Evolutionary conservation across 306 rosid genomes (phyloP), one percentile per base, ranked within the genome.

Genomic region (Sindora glabra): DNA sequence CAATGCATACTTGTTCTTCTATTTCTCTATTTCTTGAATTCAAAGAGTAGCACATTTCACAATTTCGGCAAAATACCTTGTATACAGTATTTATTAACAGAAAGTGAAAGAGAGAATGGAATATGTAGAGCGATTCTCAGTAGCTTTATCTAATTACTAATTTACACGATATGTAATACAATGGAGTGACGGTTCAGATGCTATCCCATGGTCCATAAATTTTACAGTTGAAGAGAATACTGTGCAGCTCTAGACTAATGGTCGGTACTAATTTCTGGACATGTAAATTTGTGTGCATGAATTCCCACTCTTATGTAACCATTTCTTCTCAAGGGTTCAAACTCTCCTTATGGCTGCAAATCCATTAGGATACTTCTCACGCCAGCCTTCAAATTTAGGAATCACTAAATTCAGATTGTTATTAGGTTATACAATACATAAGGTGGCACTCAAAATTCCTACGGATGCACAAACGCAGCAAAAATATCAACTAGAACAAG

Each of bases 401-500:
- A 32, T 51, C 33, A 40, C 25, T 27, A 23, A 33, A 29, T 54
- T 54, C 45, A 34, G 18, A 54, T 17, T 54, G 12, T 29, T 27
- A 33, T 37, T 65, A 71, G 68, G 74, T 67, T 62, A 66, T 67
- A n/a, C 62, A 71, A 44, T 40, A 38, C 62, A 47, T 70, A 56
- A 16, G 16, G 59, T 40, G 66, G 33, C 34, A 66, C 66, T 14
- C 65, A 64, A 29, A 52, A 14, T 12, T 6, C 49, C 11, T 5
- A 42, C 10, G 3, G 86, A 42, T 66, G 81, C 74, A 83, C 56
- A 74, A 79, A 68, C 47, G 66, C 13, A 29, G 40, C 41, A 65
- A 27, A 42, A 72, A 67, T 26, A 66, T 53, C 36, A 73, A 59
- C 2, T 12, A 59, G 48, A 70, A 48, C 32, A 12, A 48, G 50